Conservation (phyloP, 2,329 filamentous ascomycete species). For the Aaosphaeria arxii region DNA sequence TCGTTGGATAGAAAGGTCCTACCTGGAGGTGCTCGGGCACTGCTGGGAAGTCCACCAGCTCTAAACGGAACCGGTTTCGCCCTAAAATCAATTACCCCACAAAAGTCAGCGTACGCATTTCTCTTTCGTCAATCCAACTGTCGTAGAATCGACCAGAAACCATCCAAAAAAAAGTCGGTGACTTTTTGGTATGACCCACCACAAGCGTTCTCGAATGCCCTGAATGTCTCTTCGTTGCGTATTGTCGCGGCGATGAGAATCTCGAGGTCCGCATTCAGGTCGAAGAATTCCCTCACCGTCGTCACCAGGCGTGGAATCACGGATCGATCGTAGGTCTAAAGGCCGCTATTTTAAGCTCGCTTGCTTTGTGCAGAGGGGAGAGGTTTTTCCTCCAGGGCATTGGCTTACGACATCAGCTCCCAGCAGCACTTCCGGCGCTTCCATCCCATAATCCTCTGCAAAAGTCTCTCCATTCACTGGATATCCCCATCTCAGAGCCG, state of each 20-base stretch:
- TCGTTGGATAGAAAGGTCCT: constrained; percentile 64
- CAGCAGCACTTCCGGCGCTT: constrained; percentile 60
- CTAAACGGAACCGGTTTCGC: constrained; percentile 34
- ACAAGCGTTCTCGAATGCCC: constrained; percentile 61
- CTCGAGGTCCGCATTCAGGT: constrained; percentile 53
- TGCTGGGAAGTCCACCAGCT: constrained; percentile 29
- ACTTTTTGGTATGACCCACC: constrained; percentile 39
- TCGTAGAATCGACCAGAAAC: neutral
- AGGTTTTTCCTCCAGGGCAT: neutral
- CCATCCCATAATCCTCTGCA: constrained; percentile 50
- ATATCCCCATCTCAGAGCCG: constrained; percentile 64
- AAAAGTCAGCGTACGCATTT: constrained; percentile 29
- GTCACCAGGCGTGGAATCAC: constrained; percentile 62
- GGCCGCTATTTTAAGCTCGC: constrained; percentile 5
- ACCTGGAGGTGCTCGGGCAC: constrained; percentile 44
- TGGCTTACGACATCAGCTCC: constrained; percentile 66
- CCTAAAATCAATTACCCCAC: constrained; percentile 28
- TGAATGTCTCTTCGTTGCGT: constrained; percentile 67
- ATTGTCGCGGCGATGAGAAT: constrained; percentile 70
- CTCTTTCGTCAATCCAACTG: too few relatives aligned
- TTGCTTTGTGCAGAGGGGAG: neutral
- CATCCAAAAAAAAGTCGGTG: constrained; percentile 9
- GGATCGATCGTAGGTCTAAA: constrained; percentile 65
- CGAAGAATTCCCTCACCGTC: constrained; percentile 62
- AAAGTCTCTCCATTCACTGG: constrained; percentile 57